Percentiles rank a stretch among this genome's conserved stretches.
Evolutionary conservation across 495 filamentous ascomycete species (phyloP).

Genomic region (Poronia punctata): DNA sequence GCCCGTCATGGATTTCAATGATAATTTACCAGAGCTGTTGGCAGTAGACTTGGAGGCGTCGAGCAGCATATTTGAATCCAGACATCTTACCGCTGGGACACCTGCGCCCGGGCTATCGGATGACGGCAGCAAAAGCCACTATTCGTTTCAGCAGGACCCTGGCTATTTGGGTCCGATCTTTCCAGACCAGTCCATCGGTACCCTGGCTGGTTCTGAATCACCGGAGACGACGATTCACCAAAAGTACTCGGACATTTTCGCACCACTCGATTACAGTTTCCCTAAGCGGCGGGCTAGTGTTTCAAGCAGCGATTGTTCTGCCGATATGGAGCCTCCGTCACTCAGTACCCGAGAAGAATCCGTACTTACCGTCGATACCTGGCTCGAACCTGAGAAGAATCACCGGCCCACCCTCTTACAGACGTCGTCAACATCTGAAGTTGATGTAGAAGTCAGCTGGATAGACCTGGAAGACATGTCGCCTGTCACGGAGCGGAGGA

Average conservation of each 20-base stretch:
- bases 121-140: slow-evolving; percentile 15
- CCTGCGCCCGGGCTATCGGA: slow-evolving; percentile 25
- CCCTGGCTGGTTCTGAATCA: slow-evolving; percentile 17
- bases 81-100: slow-evolving; percentile 34
- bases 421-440: slow-evolving; percentile 2
- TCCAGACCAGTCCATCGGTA: slow-evolving; percentile 9
- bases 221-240: slow-evolving; percentile 19
- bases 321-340: slow-evolving; percentile 19
- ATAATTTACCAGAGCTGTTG: slow-evolving; percentile 40
- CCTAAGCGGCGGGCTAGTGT: slow-evolving; percentile 7
- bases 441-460: slow-evolving; percentile 21
- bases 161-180: slow-evolving; percentile 8
- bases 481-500: slow-evolving; percentile 1
- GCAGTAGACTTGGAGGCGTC: slow-evolving; percentile 35
- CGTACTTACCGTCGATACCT: slow-evolving; percentile 29
- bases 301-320: slow-evolving; percentile 24
- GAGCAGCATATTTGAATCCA: slow-evolving; percentile 29
- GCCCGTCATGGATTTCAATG: slow-evolving; percentile 19
- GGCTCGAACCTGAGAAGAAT: slow-evolving; percentile 22
- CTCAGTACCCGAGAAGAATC: slow-evolving; percentile 28
- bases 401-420: slow-evolving; percentile 12
- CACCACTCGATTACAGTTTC: slow-evolving; percentile 5
- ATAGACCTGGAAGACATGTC: slow-evolving; percentile 17
- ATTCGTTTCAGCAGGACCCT: slow-evolving; percentile 18
- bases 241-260: slow-evolving; percentile 16